Conservation (phyloP, 768 basidiomycete genomes). For the Auriculariales sp. region DNA sequence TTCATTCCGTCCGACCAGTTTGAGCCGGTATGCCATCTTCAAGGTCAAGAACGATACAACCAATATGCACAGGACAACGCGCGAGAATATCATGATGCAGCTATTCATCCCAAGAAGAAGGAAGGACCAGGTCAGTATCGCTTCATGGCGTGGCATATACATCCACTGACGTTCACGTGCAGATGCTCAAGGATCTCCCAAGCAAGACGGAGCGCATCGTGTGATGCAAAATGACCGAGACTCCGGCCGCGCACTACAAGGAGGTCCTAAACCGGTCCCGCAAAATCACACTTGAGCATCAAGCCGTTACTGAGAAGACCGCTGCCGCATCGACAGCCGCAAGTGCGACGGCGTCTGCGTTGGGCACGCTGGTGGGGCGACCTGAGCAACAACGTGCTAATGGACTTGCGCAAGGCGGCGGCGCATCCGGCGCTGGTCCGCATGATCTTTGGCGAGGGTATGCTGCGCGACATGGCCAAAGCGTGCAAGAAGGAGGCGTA, state of each 20-base stretch:
- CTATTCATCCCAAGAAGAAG: slow-evolving; percentile 94
- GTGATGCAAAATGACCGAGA: slow-evolving; percentile 83
- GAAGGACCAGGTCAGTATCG: slow-evolving; percentile 86
- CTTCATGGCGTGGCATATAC: not conserved
- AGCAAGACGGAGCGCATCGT: slow-evolving; percentile 86
- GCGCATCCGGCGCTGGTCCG: slow-evolving; percentile 96
- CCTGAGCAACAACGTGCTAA: slow-evolving; percentile 85
- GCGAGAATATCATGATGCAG: slow-evolving; percentile 99
- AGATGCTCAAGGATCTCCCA: slow-evolving; percentile 90
- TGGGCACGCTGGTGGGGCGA: slow-evolving; percentile 31
- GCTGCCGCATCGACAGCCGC: slow-evolving; percentile 12
- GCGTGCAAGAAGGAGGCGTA: slow-evolving; percentile 82
- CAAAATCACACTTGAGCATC: slow-evolving; percentile 54
- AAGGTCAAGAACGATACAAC: slow-evolving; percentile 91
- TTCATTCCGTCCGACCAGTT: slow-evolving; percentile 93
- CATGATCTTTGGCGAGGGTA: slow-evolving; percentile 63
- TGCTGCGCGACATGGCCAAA: slow-evolving; percentile 58
- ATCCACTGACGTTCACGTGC: too few relatives aligned
- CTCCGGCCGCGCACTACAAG: slow-evolving; percentile 72
- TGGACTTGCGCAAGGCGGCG: slow-evolving; percentile 94
- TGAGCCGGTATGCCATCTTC: slow-evolving; percentile 78
- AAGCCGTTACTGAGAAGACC: slow-evolving; percentile 12
- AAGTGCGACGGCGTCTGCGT: slow-evolving; percentile 15
- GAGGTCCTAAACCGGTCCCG: slow-evolving; percentile 76
- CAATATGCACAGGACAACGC: slow-evolving; percentile 76